phyloP scores from a whole-genome alignment of 2,329 filamentous ascomycete species.

The Aaosphaeria pasadenensis region DNA sequence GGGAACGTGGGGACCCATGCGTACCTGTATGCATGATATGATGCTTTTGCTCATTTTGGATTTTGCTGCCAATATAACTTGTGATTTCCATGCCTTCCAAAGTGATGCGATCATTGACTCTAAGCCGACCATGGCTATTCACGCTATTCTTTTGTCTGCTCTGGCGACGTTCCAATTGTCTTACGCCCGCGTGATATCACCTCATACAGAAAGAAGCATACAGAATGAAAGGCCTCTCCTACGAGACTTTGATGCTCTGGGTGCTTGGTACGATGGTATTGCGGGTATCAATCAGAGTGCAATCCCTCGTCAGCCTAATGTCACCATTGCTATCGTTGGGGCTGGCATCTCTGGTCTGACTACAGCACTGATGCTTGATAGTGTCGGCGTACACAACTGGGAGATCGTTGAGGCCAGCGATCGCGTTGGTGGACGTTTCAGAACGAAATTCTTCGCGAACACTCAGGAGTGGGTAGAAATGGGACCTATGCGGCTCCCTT shows the following conservation, averaged over 20 bases:
- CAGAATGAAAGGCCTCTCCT: slow-evolving; percentile 1
- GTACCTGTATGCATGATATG: too few relatives aligned
- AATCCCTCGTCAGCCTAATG: not conserved
- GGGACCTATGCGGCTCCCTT: slow-evolving; percentile 62
- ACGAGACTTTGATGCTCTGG: slow-evolving; percentile 5
- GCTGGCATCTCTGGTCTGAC: slow-evolving; percentile 5
- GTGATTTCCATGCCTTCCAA: too few relatives aligned
- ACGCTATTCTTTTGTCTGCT: too few relatives aligned
- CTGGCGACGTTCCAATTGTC: too few relatives aligned
- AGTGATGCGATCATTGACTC: too few relatives aligned
- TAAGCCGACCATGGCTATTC: too few relatives aligned
- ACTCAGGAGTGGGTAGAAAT: slow-evolving; percentile 60
- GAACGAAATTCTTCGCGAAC: slow-evolving; percentile 58
- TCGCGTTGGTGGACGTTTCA: slow-evolving; percentile 60
- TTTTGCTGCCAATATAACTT: too few relatives aligned
- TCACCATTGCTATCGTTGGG: slow-evolving; percentile 4
- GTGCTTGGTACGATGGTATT: slow-evolving; percentile 3
- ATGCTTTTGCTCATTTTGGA: too few relatives aligned
- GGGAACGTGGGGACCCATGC: too few relatives aligned
- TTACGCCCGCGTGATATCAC: too few relatives aligned
- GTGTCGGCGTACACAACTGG: slow-evolving; percentile 55
- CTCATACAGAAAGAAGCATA: too few relatives aligned
- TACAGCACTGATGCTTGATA: slow-evolving; percentile 5
- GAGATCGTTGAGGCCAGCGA: slow-evolving; percentile 59
- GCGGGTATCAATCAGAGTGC: not conserved